Evolutionary conservation across 352 stramenopile species (phyloP).

Genomic region (Detonula confervacea): DNA sequence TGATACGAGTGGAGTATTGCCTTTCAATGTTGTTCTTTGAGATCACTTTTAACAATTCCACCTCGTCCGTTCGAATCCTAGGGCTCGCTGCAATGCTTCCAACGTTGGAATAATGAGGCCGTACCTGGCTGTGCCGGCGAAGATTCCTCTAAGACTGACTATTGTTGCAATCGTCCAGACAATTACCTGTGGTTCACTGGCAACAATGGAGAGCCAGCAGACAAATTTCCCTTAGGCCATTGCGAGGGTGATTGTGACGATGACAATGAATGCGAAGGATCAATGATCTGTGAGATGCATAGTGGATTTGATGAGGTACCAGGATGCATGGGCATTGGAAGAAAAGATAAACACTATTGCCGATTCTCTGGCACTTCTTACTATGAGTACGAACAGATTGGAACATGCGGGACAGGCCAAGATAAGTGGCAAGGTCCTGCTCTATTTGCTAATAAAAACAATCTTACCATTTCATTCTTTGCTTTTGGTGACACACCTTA

Average conservation of each 20-base stretch:
- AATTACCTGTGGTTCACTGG: neutral
- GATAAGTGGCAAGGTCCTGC: too few relatives aligned
- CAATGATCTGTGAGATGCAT: neutral
- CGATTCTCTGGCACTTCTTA: too few relatives aligned
- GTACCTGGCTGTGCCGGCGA: conserved; percentile 50
- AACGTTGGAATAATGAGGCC: conserved; percentile 22
- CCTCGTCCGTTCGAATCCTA: neutral
- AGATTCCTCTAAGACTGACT: conserved; percentile 34
- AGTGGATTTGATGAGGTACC: neutral
- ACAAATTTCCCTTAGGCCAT: too few relatives aligned
- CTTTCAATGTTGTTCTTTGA: neutral
- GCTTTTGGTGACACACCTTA: too few relatives aligned
- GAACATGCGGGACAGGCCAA: too few relatives aligned
- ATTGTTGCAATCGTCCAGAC: conserved; percentile 31
- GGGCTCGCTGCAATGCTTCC: conserved; percentile 33
- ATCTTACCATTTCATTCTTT: too few relatives aligned
- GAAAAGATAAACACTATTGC: neutral
- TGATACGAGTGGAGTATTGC: neutral
- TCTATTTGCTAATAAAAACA: too few relatives aligned
- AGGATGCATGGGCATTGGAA: neutral
- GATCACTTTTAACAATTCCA: neutral
- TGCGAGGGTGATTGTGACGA: neutral
- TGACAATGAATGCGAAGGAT: neutral
- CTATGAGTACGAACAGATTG: too few relatives aligned
- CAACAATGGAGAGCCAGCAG: too few relatives aligned